Base-by-base conservation (phyloP, 2,329 filamentous ascomycete genomes). In the Nothopassalora personata region DNA sequence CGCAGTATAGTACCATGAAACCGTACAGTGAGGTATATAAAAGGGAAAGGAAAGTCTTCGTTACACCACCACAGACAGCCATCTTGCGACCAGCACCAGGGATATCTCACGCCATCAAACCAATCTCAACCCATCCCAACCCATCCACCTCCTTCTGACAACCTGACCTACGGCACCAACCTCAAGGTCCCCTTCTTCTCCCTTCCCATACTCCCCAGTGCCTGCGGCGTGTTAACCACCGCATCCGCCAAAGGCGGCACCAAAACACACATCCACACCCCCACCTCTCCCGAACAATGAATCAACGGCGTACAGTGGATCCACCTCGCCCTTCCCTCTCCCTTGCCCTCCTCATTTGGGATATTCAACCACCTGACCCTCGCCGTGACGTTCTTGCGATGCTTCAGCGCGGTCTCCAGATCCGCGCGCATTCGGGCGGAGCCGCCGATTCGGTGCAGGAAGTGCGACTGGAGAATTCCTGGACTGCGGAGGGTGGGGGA, bases 241-340 rank as follows among this genome's bases (percentile, higher is more conserved):
- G 28, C 46, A 27, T 49, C 46, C 18, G 19, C 1, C 46, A 49
- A 2, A 15, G 54, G 54, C 18, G n/a, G 48, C 23, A 90, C 83
- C 15, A 91, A 77, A 0, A 91, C 80, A 5, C 91, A 79, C 84
- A 91, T 88, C 88, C 88, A 91, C 0, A 90, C 86, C 13, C 88
- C 89, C 0, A 91, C 83, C 3, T 81, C 76, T 1, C 86, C 85
- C 62, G 85, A 85, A 39, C 79, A 79, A 3, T 87, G 87, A 1
- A 88, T 73, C 5, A 91, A 74, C 3, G 88, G 88, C n/a, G 88
- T 91, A 68, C 86, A 89, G 70, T 91, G 88, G 30, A 91, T 86
- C 88, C 88, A 91, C 53, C 87, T 80, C 46, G 82, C 80, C n/a
- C 86, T 80, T 0, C 87, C 88, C 39, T 83, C 76, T 23, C 77